Conservation (phyloP, 2,329 filamentous ascomycete species). For the Hymenoscyphus scutula region DNA sequence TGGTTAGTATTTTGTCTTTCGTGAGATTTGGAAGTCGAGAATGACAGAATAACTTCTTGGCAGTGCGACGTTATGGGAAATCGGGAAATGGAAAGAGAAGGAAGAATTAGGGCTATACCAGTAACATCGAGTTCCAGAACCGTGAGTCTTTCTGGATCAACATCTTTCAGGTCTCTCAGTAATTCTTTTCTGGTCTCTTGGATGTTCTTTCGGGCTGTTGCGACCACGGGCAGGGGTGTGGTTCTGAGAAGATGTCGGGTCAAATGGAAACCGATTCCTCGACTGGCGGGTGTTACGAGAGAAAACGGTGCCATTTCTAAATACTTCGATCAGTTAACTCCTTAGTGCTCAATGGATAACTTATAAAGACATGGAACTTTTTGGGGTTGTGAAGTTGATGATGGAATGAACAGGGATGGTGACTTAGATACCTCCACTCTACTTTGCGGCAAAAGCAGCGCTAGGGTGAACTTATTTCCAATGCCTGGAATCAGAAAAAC, state of each 20-base stretch:
- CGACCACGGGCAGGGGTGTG: constrained; percentile 57
- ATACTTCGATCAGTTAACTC: not conserved
- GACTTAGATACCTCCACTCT: too few species aligned
- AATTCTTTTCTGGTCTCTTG: constrained; percentile 48
- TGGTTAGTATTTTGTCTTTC: not conserved
- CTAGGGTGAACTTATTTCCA: too few species aligned
- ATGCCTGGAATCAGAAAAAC: too few species aligned
- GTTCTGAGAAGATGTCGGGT: constrained; percentile 55
- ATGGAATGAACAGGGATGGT: constrained; percentile 14
- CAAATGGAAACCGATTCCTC: constrained; percentile 62
- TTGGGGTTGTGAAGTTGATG: constrained; percentile 14
- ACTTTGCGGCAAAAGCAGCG: not conserved
- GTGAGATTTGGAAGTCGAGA: not conserved
- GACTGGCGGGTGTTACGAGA: constrained; percentile 57
- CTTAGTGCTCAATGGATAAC: not conserved
- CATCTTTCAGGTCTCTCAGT: constrained; percentile 47
- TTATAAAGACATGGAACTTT: not conserved
- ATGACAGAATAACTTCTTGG: not conserved
- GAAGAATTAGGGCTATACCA: constrained; percentile 40
- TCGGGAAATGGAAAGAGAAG: not conserved
- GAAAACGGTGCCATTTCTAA: constrained; percentile 32
- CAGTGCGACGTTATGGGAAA: not conserved
- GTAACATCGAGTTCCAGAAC: constrained; percentile 55
- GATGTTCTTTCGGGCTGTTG: constrained; percentile 55
- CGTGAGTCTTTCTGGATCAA: constrained; percentile 44